phyloP scores from a whole-genome alignment of 2,329 filamentous ascomycete genomes.

The Aspergillus niger region DNA sequence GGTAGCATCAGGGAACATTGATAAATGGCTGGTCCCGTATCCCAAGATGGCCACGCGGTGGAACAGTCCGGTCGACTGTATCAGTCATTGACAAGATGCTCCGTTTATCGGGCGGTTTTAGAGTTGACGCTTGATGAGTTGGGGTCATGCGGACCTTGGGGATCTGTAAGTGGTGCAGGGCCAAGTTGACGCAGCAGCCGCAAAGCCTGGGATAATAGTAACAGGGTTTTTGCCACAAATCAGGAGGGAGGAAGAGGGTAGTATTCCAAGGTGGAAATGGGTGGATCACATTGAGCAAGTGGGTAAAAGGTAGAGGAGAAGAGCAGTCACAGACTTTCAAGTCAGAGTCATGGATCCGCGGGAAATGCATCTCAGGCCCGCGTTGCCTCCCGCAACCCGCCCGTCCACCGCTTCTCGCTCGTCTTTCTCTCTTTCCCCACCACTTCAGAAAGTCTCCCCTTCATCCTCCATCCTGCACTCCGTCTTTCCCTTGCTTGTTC shows the following conservation, averaged over 20 bases:
- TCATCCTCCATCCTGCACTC: constrained; percentile 15
- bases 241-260: background rate
- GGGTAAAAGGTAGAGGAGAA: background rate
- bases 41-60: background rate
- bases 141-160: constrained; percentile 6
- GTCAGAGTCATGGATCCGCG: background rate
- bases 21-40: background rate
- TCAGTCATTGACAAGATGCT: background rate
- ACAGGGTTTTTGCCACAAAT: constrained; percentile 1
- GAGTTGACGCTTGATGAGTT: constrained; percentile 7
- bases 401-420: constrained; percentile 37
- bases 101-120: constrained; percentile 5
- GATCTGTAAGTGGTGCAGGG: background rate
- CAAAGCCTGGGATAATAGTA: background rate
- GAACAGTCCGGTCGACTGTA: background rate
- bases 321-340: constrained; percentile 1
- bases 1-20: background rate
- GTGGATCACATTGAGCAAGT: background rate
- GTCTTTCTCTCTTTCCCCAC: constrained; percentile 11
- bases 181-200: background rate
- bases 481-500: constrained; percentile 17
- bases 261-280: background rate
- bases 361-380: constrained; percentile 17
- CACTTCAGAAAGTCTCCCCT: constrained; percentile 10
- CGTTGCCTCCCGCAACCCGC: constrained; percentile 42